A percentile compares a stretch with the other conserved stretches of the same genome.
These are phyloP conservation scores for Echinosophora koreensis DNA, from an alignment of 306 rosid species.

Conservation along the genomic window DNA sequence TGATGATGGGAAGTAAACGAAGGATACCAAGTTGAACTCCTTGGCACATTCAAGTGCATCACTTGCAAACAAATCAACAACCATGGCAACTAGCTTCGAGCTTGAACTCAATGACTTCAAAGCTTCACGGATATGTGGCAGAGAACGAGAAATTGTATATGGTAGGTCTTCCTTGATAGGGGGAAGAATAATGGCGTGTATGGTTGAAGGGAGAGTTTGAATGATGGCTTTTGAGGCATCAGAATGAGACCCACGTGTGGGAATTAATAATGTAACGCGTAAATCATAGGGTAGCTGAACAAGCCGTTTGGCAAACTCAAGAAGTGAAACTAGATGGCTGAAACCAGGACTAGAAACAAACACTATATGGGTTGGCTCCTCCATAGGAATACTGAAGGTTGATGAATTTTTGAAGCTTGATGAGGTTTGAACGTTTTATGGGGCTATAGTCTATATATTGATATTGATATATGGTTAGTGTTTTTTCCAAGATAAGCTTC, in stretches of 20 bases:
- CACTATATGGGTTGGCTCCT: constrained; percentile 23
- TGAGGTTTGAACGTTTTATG: too few relatives aligned
- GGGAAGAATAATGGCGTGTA: constrained; percentile 26
- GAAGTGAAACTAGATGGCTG: constrained; percentile 3
- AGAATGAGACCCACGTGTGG: constrained; percentile 6
- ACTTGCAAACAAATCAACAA: constrained; percentile 26
- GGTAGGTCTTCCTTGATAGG: background rate
- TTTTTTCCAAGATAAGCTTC: too few relatives aligned
- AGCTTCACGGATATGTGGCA: constrained; percentile 2
- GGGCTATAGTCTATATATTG: too few relatives aligned
- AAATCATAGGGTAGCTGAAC: background rate
- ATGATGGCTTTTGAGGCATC: background rate
- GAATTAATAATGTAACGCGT: constrained; percentile 33
- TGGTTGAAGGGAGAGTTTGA: constrained; percentile 33
- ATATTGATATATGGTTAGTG: too few relatives aligned
- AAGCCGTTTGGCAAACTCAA: constrained; percentile 2
- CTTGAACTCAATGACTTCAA: background rate
- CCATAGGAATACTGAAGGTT: background rate
- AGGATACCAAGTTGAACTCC: constrained; percentile 40
- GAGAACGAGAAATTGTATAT: background rate
- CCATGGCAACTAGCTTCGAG: background rate
- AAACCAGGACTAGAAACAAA: constrained; percentile 22
- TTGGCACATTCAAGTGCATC: constrained; percentile 26
- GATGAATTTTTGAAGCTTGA: too few relatives aligned
- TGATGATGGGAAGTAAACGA: constrained; percentile 24